Base-by-base conservation (phyloP, 148 eudicot species). In the Salicornia ramosissima region DNA sequence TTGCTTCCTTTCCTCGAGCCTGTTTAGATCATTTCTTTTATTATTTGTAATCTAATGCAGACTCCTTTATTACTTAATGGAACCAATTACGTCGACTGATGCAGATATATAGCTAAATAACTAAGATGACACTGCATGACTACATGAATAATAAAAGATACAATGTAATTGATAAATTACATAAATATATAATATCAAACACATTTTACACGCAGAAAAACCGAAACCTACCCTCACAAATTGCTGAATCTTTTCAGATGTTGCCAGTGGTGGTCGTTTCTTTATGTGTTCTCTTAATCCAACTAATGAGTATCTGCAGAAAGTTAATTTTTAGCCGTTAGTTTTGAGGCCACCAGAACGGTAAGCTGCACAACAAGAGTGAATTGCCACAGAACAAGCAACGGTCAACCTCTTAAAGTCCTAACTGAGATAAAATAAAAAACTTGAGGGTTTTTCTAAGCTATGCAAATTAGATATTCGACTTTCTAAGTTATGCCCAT, bases 191-290 rank as follows among this genome's bases (percentile, higher is more conserved):
- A 36, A 64, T 31, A 31, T 39, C 22, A 29, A 70, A 45, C 10
- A 19, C 10, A 10, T 18, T 70, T 28, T 51, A 15, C n/a, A 15
- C 10, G 67, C 40, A 62, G 25, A 63, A 10, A 24, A 26, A 25
- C 14, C 9, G 14, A 56, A 54, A 65, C 89, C 78, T 81, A 94
- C 98, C 87, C 97, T 81, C 58, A 94, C 90, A 81, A 85, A 79
- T 69, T 90, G 98, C 80, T 90, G 99, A 80, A 94, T 91, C 81
- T 90, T 94, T 79, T 94, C 99, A 31, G 99, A 75, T 71, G 99
- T 94, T 67, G 99, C 99, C 68, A 87, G 55, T 14, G 99, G 96
- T 54, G 99, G 99, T 40, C 99, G 96, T 72, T 94, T 94, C 85
- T 94, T 94, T 79, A 94, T 94, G 80, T 94, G 99, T 77, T 94